Evolutionary conservation across 2,329 filamentous ascomycete genomes (phyloP).

Genomic region (Cladophialophora immunda): DNA sequence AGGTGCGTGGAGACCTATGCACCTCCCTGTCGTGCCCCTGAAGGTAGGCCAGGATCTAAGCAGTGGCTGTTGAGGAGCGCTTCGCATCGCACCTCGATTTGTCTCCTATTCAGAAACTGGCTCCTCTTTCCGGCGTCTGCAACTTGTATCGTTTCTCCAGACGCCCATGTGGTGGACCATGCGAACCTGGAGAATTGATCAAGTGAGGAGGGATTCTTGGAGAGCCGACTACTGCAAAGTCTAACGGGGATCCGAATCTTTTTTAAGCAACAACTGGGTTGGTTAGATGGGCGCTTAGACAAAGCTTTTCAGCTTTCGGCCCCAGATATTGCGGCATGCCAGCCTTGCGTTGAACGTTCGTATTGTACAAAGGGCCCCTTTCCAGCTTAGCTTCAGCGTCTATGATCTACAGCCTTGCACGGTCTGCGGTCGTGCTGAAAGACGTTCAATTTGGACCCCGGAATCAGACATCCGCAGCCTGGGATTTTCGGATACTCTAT

Average conservation of each 20-base stretch:
- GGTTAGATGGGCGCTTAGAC: conserved; percentile 12
- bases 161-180: conserved; percentile 4
- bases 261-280: conserved; percentile 6
- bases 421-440: background rate
- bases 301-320: background rate
- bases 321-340: conserved; percentile 17
- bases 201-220: background rate
- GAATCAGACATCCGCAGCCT: background rate
- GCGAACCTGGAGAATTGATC: background rate
- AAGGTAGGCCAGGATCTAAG: conserved; percentile 5
- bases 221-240: background rate
- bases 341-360: conserved; percentile 1
- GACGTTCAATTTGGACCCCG: background rate
- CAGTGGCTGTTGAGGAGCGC: conserved; percentile 19
- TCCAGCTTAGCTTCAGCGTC: conserved; percentile 16
- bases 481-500: background rate
- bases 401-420: conserved; percentile 3
- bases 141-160: conserved; percentile 6
- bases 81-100: conserved; percentile 16
- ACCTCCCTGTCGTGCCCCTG: background rate
- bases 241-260: background rate
- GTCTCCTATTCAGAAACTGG: conserved; percentile 12
- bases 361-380: background rate
- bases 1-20: background rate
- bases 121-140: background rate